A percentile compares a stretch with the other conserved stretches of the same genome.
These are phyloP conservation scores for Lobosporangium transversale DNA, from an alignment of 192 early-diverging fungal species.

Conservation along the genomic window DNA sequence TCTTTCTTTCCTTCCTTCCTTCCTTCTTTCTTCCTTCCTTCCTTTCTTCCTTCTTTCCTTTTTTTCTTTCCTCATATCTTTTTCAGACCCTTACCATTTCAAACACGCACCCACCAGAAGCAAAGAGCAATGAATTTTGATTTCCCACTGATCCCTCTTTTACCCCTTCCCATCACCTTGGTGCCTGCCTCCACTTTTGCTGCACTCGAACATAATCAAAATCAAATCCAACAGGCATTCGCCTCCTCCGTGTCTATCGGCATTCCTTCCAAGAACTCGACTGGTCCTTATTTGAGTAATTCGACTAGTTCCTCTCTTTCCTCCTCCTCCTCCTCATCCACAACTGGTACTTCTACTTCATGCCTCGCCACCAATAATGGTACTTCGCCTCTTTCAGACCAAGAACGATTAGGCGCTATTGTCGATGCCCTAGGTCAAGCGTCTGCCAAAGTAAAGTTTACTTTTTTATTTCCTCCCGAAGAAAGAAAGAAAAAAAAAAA, in stretches of 20 bases:
- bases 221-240: constrained; percentile 28
- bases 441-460: constrained; percentile 44
- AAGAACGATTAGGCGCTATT: constrained; percentile 42
- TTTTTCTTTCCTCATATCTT: background rate
- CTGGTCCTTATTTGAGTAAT: background rate
- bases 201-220: constrained; percentile 30
- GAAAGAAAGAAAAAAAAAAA: too few species aligned
- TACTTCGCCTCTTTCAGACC: constrained; percentile 17
- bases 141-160: constrained; percentile 42
- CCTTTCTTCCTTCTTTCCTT: too few species aligned
- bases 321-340: constrained; percentile 5
- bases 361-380: background rate
- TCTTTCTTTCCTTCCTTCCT: too few species aligned
- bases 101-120: background rate
- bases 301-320: constrained; percentile 16
- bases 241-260: constrained; percentile 32
- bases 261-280: background rate
- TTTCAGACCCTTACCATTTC: background rate
- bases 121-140: constrained; percentile 41
- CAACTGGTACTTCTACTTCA: background rate
- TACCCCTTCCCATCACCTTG: constrained; percentile 43
- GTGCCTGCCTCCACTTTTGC: constrained; percentile 46
- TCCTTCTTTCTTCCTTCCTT: too few species aligned
- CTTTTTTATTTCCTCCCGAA: too few species aligned
- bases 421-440: constrained; percentile 54